phyloP scores from a whole-genome alignment of 345 rosid species.

The Anastatica hierochuntica region DNA sequence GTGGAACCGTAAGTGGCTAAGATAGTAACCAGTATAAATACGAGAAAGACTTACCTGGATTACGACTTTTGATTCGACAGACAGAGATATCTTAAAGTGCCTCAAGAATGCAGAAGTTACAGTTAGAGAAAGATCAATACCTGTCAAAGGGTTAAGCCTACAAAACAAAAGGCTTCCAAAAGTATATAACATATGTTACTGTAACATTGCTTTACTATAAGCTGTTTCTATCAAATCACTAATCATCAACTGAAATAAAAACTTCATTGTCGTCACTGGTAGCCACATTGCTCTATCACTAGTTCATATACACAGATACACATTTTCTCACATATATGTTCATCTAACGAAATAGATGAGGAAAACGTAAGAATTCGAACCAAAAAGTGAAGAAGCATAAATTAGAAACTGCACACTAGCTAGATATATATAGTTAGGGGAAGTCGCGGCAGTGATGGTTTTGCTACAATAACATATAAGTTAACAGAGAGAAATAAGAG shows the following conservation, averaged over 20 bases:
- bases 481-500: slow-evolving; percentile 23
- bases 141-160: slow-evolving; percentile 12
- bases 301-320: too few species aligned
- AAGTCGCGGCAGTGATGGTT: slow-evolving; percentile 30
- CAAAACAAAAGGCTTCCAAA: too few species aligned
- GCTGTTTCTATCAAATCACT: not conserved
- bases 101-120: slow-evolving; percentile 26
- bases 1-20: slow-evolving; percentile 27
- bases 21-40: slow-evolving; percentile 4
- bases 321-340: not conserved
- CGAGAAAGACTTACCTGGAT: slow-evolving; percentile 22
- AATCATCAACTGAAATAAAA: too few species aligned
- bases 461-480: slow-evolving; percentile 30
- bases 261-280: too few species aligned
- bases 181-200: not conserved
- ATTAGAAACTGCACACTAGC: slow-evolving; percentile 37
- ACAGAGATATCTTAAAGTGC: slow-evolving; percentile 17
- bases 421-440: slow-evolving; percentile 31
- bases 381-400: slow-evolving; percentile 7
- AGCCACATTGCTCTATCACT: too few species aligned
- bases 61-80: slow-evolving; percentile 32
- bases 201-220: not conserved
- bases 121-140: slow-evolving; percentile 10
- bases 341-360: too few species aligned
- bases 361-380: too few species aligned